phyloP scores from a whole-genome alignment of 495 filamentous ascomycete genomes.

The Immersiella caudata region DNA sequence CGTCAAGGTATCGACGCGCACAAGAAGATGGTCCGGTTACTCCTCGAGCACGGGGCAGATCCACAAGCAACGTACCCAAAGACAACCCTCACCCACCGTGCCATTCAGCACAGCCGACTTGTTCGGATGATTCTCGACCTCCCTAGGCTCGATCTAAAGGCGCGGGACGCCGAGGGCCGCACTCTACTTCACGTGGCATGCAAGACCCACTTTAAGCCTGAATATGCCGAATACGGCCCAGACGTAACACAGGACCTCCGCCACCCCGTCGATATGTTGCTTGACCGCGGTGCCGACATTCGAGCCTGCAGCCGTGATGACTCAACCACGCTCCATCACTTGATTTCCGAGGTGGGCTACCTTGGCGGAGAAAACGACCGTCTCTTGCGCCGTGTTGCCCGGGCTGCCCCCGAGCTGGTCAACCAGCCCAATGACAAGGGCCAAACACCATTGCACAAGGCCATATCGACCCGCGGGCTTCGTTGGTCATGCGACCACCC shows the following conservation, averaged over 20 bases:
- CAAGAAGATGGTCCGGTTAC: not conserved
- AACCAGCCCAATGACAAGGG: not conserved
- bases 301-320: not conserved
- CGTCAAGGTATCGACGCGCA: not conserved
- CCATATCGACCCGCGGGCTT: not conserved
- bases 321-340: slow-evolving; percentile 3
- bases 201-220: not conserved
- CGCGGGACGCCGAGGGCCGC: not conserved
- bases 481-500: not conserved
- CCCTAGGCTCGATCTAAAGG: not conserved
- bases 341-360: not conserved
- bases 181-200: slow-evolving; percentile 10
- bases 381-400: not conserved
- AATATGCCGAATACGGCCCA: not conserved
- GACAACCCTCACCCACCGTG: slow-evolving; percentile 1
- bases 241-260: not conserved
- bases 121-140: not conserved
- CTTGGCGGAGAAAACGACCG: not conserved
- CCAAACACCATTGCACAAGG: not conserved
- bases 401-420: not conserved
- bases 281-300: slow-evolving; percentile 10
- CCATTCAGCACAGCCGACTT: not conserved
- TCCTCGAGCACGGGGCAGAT: slow-evolving; percentile 10
- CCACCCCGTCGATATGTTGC: not conserved
- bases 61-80: not conserved